phyloP scores from a whole-genome alignment of 257 asterid species.

The Nicotiana noctiflora region DNA sequence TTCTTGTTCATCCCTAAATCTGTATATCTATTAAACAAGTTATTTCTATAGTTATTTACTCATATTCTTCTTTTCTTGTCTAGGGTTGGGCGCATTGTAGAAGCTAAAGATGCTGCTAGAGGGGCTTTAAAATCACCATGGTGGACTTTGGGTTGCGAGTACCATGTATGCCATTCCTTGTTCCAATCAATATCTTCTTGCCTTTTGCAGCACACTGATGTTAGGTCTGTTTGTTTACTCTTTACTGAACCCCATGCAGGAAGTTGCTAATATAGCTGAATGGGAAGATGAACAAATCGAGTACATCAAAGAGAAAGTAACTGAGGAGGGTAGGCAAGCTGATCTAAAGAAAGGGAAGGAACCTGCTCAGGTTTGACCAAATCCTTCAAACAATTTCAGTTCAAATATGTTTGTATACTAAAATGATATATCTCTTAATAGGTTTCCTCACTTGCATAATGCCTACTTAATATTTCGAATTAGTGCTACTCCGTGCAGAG shows the following conservation, averaged over 20 bases:
- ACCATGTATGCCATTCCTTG: conserved; percentile 38
- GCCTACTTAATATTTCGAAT: not conserved
- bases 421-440: not conserved
- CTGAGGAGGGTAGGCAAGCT: conserved; percentile 72
- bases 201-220: not conserved
- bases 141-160: conserved; percentile 93
- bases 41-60: not conserved
- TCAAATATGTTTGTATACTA: not conserved
- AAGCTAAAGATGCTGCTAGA: conserved; percentile 94
- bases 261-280: conserved; percentile 82
- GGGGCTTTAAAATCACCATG: conserved; percentile 94
- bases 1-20: not conserved
- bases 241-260: conserved; percentile 30
- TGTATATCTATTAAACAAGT: not conserved
- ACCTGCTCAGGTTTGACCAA: conserved; percentile 60
- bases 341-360: conserved; percentile 89
- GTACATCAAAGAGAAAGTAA: conserved; percentile 78
- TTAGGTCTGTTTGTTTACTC: not conserved
- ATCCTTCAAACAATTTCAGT: not conserved
- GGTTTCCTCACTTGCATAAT: not conserved
- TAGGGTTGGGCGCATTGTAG: conserved; percentile 71
- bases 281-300: conserved; percentile 98
- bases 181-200: not conserved
- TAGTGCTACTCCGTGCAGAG: not conserved
- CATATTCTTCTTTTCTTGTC: conserved; percentile 3